phyloP scores from a whole-genome alignment of 257 asterid genomes.

The Dorcoceras hygrometricum region DNA sequence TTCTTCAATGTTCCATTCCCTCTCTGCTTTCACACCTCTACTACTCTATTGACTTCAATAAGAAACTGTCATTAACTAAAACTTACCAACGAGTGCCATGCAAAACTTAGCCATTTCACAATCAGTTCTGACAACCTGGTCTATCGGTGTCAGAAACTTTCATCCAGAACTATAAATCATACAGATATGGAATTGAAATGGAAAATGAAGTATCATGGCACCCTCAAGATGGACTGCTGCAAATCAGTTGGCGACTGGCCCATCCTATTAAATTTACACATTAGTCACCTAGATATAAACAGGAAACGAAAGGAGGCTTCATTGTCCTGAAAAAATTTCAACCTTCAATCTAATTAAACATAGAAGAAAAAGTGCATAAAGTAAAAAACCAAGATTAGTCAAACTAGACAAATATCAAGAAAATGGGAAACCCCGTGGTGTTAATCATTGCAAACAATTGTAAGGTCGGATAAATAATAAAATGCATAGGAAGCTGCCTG shows the following conservation, averaged over 20 bases:
- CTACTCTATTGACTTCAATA: too few species aligned
- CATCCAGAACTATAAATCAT: not conserved
- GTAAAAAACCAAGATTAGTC: not conserved
- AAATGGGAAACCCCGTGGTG: not conserved
- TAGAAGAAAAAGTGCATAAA: not conserved
- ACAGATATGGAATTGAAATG: not conserved
- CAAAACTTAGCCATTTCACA: not conserved
- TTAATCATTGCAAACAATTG: constrained; percentile 2
- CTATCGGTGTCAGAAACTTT: not conserved
- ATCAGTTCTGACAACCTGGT: not conserved
- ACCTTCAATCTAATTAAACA: not conserved
- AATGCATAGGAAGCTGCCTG: constrained; percentile 4
- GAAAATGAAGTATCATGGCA: not conserved
- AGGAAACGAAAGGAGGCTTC: not conserved
- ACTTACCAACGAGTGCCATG: constrained; percentile 2
- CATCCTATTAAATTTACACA: not conserved
- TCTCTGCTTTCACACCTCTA: too few species aligned
- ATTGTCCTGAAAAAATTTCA: not conserved
- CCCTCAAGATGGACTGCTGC: not conserved
- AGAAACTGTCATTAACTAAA: not conserved
- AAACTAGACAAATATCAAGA: constrained; percentile 12
- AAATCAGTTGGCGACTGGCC: not conserved
- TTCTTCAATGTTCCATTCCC: too few species aligned
- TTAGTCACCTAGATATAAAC: not conserved
- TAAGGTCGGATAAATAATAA: not conserved